These are phyloP conservation scores for Phaeodactylum tricornutum DNA, from an alignment of 108 stramenopile genomes.

Conservation along the genomic window DNA sequence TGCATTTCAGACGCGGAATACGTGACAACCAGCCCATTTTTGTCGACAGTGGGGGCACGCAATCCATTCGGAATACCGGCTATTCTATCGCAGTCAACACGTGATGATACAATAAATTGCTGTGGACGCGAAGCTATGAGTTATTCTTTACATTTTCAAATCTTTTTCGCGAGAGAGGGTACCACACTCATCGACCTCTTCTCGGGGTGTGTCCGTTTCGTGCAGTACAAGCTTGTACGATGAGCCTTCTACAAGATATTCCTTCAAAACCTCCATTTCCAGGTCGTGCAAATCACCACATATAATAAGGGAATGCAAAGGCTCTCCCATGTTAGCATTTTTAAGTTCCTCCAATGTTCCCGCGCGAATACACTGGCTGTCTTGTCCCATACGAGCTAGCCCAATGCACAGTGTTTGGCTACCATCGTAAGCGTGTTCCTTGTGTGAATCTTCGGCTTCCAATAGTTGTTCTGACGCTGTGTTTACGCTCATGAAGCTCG, in stretches of 20 bases:
- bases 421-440: slow-evolving; percentile 54
- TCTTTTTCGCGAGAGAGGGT: not conserved
- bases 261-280: slow-evolving; percentile 78
- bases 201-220: slow-evolving; percentile 2
- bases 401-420: slow-evolving; percentile 81
- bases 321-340: slow-evolving; percentile 86
- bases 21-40: too few species aligned
- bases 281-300: slow-evolving; percentile 91
- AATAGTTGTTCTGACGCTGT: slow-evolving; percentile 87
- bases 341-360: slow-evolving; percentile 87
- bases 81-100: not conserved
- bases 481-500: slow-evolving; percentile 96
- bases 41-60: not conserved
- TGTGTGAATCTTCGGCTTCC: slow-evolving; percentile 67
- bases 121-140: not conserved
- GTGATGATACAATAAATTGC: not conserved
- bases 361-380: slow-evolving; percentile 82
- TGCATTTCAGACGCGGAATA: too few species aligned
- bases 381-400: slow-evolving; percentile 89
- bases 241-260: slow-evolving; percentile 59
- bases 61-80: not conserved
- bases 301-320: slow-evolving; percentile 92
- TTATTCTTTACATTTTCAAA: not conserved
- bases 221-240: slow-evolving; percentile 32
- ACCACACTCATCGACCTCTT: not conserved